Base-by-base conservation (phyloP, 176 grass and related monocot genomes). In the Neostapfia colusana region DNA sequence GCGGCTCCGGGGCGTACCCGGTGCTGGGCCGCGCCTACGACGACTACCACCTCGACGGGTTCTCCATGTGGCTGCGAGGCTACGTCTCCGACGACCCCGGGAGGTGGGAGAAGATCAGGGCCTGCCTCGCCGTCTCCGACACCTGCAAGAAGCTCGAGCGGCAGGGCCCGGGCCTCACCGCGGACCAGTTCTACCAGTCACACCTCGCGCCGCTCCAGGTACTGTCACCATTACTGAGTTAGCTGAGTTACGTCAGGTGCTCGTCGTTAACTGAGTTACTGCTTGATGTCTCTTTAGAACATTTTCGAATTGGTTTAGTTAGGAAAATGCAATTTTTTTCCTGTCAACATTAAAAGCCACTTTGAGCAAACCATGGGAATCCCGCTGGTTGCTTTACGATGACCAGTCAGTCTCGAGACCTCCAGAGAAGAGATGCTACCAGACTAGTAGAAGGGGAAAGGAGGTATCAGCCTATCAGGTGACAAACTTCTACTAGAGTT, bases 171-270 rank as follows among this genome's bases (percentile, higher is more conserved):
- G 86, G 77, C 65, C 12, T 86, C 61, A 88, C 77, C 58, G 89
- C 79, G 46, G 87, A 88, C 17, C 84, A 88, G 72, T 98, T 85
- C 84, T 90, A 79, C 72, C 84, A 82, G 82, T 88, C 79, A 2
- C 54, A 67, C 21, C 85, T 98, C 76, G 78, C 89, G 0, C 95
- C 95, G 65, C 85, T 94, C 21, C 95, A 98, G 95, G 95, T 77
- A 55, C 0, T 34, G 0, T 37, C 34, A 9, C 6, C 8, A 5
- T 42, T 69, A 15, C 8, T 0, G 10, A 53, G 53, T n/a, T 23
- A 54, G 55, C 55, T n/a, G n/a, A n/a, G n/a, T n/a, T n/a, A n/a
- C n/a, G n/a, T n/a, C n/a, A n/a, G n/a, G n/a, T n/a, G n/a, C n/a
- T 24, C 8, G 11, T 58, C 10, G 4, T 4, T 58, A 5, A 16